Evolutionary conservation across 331 rosid species (phyloP).

Genomic region (Pyracantha coccinea): DNA sequence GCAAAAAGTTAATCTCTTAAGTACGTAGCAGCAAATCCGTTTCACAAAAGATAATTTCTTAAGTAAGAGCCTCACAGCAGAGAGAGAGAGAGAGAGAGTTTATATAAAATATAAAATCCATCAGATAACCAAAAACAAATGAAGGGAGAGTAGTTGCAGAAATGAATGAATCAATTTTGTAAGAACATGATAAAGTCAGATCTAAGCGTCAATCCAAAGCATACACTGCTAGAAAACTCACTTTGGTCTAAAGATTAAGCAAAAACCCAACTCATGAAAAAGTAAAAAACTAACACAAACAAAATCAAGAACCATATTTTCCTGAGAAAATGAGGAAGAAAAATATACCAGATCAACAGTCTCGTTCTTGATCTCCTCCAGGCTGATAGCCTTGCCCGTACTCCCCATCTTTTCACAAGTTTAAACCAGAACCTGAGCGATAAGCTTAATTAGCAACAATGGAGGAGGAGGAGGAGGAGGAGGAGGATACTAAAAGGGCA

Average conservation of each 20-base stretch:
- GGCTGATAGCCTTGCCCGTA: constrained; percentile 30
- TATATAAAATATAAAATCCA: too few relatives aligned
- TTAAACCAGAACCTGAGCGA: background rate
- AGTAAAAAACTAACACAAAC: background rate
- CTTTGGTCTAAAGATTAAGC: background rate
- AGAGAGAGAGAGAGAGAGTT: too few relatives aligned
- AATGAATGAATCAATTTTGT: background rate
- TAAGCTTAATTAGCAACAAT: background rate
- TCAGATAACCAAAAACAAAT: too few relatives aligned
- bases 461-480: background rate
- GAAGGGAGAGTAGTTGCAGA: background rate
- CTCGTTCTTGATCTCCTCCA: constrained; percentile 80
- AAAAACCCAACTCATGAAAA: background rate
- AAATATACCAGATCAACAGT: constrained; percentile 77
- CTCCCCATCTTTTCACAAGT: constrained; percentile 31
- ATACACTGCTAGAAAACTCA: background rate
- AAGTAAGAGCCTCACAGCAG: too few relatives aligned
- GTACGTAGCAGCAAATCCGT: too few relatives aligned
- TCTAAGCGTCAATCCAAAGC: background rate
- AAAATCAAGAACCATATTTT: background rate
- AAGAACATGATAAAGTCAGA: too few relatives aligned
- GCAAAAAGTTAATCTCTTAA: too few relatives aligned
- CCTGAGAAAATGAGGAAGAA: background rate
- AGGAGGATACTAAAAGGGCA: constrained; percentile 1
- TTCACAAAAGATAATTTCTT: too few relatives aligned